Conservation (phyloP, 176 grass and related monocot genomes). For the Raddia distichophylla region DNA sequence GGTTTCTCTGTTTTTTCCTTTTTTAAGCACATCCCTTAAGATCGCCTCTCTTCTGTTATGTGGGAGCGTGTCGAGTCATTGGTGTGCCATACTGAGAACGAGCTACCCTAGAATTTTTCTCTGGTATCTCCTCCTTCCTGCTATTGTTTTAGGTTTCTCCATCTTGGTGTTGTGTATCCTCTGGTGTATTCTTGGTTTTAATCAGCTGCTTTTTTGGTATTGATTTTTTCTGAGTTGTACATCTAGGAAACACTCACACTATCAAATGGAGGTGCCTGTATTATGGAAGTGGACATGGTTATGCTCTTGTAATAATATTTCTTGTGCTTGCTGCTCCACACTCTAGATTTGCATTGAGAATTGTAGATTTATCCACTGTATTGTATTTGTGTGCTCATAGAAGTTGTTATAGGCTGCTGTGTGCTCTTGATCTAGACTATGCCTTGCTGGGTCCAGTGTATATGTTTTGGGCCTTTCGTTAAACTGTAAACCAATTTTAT, state of each 20-base stretch:
- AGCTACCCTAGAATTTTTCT: conserved; percentile 65
- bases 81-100: conserved; percentile 61
- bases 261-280: conserved; percentile 11
- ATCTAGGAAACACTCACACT: background rate
- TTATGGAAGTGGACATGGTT: conserved; percentile 34
- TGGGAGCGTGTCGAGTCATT: conserved; percentile 94
- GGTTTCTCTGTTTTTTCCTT: background rate
- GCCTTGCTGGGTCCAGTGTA: background rate
- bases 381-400: background rate
- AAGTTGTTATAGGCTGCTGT: background rate
- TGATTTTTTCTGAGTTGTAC: conserved; percentile 14
- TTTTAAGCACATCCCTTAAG: conserved; percentile 71
- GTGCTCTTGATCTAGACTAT: background rate
- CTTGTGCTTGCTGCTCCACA: background rate
- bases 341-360: background rate
- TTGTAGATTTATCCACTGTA: background rate
- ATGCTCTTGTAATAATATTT: background rate
- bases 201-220: conserved; percentile 29
- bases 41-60: conserved; percentile 63
- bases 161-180: conserved; percentile 2
- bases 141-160: conserved; percentile 28
- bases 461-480: background rate
- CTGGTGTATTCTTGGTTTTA: conserved; percentile 10
- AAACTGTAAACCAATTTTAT: background rate
- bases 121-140: conserved; percentile 52